Base-by-base conservation (phyloP, 306 rosid species). In the Rosa multiflora region DNA sequence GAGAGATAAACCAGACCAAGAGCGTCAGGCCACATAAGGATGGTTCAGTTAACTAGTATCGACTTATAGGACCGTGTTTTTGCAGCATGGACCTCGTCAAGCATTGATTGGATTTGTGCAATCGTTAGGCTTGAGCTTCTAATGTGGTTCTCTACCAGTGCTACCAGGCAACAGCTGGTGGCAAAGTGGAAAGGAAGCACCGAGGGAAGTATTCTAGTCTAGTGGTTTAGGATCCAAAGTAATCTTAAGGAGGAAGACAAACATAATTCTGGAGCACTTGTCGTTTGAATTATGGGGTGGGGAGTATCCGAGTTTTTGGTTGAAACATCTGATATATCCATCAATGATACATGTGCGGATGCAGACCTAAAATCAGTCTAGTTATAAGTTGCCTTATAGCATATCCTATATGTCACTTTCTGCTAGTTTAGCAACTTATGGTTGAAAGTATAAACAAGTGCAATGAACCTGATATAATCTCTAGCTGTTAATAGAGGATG, bases 121-220 rank as follows among this genome's bases (percentile, higher is more conserved):
- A 59, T 23, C 42, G 5, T 15, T 42, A 70, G 66, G 48, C 64
- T 53, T 73, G 77, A 53, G 76, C 76, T 43, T 44, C 39, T 17
- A 13, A 74, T 55, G 35, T 62, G 68, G 68, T 62, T 29, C 11
- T 71, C 61, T 29, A 66, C 63, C 23, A 5, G 9, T 49, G 20
- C 75, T 26, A 3, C 20, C 59, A 13, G 48, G 14, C 59, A 23
- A 48, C 14, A 35, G 76, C 13, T 32, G 8, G 62, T 10, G 48
- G 40, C 76, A 53, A 49, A 73, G 26, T 46, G 5, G 37, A 74
- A 74, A 13, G 68, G 23, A 40, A 42, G 15, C 68, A n/a, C 4
- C 68, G 39, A 11, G 58, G 23, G 5, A 15, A 40, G 67, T 72
- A 5, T 43, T 44, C 10, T 56, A 3, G 40, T 32, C 52, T 76